Percentiles rank a stretch among this genome's conserved stretches.
phyloP scores from a whole-genome alignment of 2,329 filamentous ascomycete genomes.

The Penicillium sp. region DNA sequence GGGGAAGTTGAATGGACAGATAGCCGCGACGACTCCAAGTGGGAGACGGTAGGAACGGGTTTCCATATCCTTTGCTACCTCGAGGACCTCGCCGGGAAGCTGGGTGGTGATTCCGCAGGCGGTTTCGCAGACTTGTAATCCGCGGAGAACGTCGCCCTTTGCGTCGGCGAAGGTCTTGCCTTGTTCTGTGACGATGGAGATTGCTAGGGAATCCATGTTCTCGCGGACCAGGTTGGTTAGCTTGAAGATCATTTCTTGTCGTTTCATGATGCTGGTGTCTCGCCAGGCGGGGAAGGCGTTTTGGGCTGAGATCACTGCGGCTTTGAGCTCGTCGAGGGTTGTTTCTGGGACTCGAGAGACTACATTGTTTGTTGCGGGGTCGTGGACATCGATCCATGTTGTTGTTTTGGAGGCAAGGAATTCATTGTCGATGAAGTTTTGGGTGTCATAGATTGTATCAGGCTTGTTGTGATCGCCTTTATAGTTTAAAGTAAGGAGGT shows the following conservation, averaged over 20 bases:
- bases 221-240: conserved; percentile 60
- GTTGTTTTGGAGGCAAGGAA: background rate
- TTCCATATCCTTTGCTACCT: conserved; percentile 66
- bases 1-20: conserved; percentile 65
- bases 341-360: conserved; percentile 60
- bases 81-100: conserved; percentile 60
- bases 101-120: conserved; percentile 64
- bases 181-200: conserved; percentile 63
- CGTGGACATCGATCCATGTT: background rate
- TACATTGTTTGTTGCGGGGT: conserved; percentile 7
- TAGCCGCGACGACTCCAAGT: conserved; percentile 60
- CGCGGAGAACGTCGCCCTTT: conserved; percentile 62
- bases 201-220: conserved; percentile 62
- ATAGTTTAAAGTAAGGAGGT: background rate
- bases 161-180: conserved; percentile 65
- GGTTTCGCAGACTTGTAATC: conserved; percentile 63
- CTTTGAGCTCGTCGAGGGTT: conserved; percentile 58
- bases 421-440: conserved; percentile 4
- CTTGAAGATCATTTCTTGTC: conserved; percentile 64
- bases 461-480: conserved; percentile 2
- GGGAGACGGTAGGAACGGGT: conserved; percentile 63
- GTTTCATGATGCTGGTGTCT: conserved; percentile 55
- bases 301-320: conserved; percentile 58
- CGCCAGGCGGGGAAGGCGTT: conserved; percentile 60
- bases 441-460: background rate